A percentile compares a stretch with the other conserved stretches of the same genome.
Conservation (phyloP, 1,284 basidiomycete species). For the Leccinum angustisporum region DNA sequence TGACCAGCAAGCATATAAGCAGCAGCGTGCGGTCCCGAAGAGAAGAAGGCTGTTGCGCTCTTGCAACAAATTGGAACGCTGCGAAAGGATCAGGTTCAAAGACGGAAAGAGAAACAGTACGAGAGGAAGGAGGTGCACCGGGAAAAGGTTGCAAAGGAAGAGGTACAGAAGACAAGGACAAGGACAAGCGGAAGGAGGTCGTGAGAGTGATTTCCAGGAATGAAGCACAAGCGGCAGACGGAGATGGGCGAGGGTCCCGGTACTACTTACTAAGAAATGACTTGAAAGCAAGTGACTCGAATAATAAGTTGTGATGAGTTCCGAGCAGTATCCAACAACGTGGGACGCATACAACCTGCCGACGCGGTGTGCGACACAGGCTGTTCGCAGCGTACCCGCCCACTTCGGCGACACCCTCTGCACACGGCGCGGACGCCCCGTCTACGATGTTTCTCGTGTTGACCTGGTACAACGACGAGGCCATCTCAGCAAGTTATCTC, state of each 20-base stretch:
- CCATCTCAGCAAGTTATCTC: slow-evolving; percentile 58
- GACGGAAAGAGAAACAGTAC: slow-evolving; percentile 82
- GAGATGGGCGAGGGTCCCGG: slow-evolving; percentile 53
- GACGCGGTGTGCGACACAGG: slow-evolving; percentile 56
- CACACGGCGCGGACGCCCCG: slow-evolving; percentile 50
- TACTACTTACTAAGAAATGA: slow-evolving; percentile 10
- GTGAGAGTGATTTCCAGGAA: slow-evolving; percentile 66
- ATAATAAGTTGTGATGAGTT: slow-evolving; percentile 22
- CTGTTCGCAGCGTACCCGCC: slow-evolving; percentile 65
- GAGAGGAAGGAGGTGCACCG: slow-evolving; percentile 62
- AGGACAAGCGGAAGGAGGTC: slow-evolving; percentile 76
- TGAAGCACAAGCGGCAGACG: slow-evolving; percentile 63
- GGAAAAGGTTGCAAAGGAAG: slow-evolving; percentile 74
- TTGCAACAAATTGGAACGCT: slow-evolving; percentile 95
- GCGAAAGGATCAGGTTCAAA: slow-evolving; percentile 80
- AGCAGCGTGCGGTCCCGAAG: slow-evolving; percentile 94
- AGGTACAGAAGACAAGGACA: slow-evolving; percentile 74
- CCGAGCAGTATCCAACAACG: slow-evolving; percentile 17
- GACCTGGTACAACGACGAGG: slow-evolving; percentile 49
- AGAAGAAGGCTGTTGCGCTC: slow-evolving; percentile 89
- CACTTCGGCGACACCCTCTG: slow-evolving; percentile 66
- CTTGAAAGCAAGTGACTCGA: no score
- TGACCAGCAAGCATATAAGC: slow-evolving; percentile 80
- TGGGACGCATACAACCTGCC: slow-evolving; percentile 11
- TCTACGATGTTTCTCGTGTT: slow-evolving; percentile 13